Percentiles rank a stretch among this genome's conserved stretches.
phyloP scores from a whole-genome alignment of 208 protist genomes.

The Leishmania aethiopica region DNA sequence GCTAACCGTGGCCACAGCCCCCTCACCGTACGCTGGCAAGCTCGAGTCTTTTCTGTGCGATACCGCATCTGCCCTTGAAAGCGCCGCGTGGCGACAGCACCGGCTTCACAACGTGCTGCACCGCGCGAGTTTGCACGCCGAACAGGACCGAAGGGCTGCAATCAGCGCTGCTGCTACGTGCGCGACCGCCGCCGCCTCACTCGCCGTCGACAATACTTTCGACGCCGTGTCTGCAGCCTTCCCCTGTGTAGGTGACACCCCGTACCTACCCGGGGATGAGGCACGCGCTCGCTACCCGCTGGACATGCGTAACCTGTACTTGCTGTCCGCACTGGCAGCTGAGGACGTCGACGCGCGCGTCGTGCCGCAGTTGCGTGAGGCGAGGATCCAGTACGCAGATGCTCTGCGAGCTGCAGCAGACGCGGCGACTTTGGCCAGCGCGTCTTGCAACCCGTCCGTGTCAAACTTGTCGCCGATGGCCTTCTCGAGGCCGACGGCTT shows the following conservation, averaged over 20 bases:
- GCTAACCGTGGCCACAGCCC: background rate
- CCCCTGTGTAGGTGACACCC: constrained; percentile 28
- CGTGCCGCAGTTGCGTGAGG: constrained; percentile 34
- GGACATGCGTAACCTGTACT: constrained; percentile 74
- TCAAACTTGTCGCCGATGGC: background rate
- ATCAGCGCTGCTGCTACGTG: background rate
- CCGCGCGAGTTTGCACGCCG: background rate
- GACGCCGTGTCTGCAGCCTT: background rate
- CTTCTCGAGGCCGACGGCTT: background rate
- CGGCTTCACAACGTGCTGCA: constrained; percentile 13
- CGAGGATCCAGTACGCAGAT: constrained; percentile 39
- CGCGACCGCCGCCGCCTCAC: background rate
- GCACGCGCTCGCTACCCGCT: constrained; percentile 43
- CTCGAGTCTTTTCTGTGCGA: constrained; percentile 14
- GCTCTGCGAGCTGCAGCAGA: constrained; percentile 13
- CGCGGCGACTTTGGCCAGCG: background rate
- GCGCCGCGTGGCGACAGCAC: constrained; percentile 20
- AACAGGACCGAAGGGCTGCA: background rate
- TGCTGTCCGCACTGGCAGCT: constrained; percentile 54
- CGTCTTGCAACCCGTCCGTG: background rate
- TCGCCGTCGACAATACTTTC: background rate
- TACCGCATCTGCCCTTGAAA: constrained; percentile 1
- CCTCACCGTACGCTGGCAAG: background rate
- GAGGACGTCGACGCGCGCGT: constrained; percentile 53
- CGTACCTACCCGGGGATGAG: constrained; percentile 34